Evolutionary conservation across 148 eudicot species (phyloP).

Genomic region (Diospyros lotus): DNA sequence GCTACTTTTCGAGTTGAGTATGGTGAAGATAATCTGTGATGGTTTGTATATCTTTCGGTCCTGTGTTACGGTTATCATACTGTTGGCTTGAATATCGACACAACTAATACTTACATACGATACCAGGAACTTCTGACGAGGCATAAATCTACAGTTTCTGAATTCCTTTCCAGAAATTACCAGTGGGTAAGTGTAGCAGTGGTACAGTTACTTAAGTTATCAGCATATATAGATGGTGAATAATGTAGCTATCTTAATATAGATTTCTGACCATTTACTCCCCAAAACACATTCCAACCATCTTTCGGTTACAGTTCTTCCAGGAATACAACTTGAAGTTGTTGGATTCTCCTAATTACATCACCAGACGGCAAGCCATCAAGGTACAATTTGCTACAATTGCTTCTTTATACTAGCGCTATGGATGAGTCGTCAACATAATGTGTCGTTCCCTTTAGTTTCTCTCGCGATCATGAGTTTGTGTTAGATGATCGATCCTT

Average conservation of each 20-base stretch:
- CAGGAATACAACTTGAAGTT: too few relatives aligned
- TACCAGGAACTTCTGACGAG: slow-evolving; percentile 43
- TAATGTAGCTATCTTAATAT: not conserved
- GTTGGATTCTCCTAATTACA: too few relatives aligned
- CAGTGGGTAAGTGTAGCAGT: slow-evolving; percentile 24
- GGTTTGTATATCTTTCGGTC: not conserved
- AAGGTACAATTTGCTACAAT: too few relatives aligned
- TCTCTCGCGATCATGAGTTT: too few relatives aligned
- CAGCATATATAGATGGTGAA: not conserved
- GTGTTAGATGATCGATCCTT: too few relatives aligned
- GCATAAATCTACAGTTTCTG: slow-evolving; percentile 46
- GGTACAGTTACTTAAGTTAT: not conserved
- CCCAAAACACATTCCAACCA: not conserved
- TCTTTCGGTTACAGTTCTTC: too few relatives aligned
- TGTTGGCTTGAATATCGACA: not conserved
- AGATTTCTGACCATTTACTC: not conserved
- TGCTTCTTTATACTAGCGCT: too few relatives aligned
- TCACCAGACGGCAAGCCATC: too few relatives aligned
- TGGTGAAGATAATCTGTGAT: not conserved
- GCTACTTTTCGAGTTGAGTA: slow-evolving; percentile 59
- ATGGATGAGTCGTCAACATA: too few relatives aligned
- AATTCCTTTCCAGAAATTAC: slow-evolving; percentile 35
- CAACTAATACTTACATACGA: not conserved
- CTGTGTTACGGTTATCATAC: not conserved
- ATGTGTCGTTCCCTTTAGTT: too few relatives aligned